Base-by-base conservation (phyloP, 1,139 yeast species). In the Candida glucosophila region DNA sequence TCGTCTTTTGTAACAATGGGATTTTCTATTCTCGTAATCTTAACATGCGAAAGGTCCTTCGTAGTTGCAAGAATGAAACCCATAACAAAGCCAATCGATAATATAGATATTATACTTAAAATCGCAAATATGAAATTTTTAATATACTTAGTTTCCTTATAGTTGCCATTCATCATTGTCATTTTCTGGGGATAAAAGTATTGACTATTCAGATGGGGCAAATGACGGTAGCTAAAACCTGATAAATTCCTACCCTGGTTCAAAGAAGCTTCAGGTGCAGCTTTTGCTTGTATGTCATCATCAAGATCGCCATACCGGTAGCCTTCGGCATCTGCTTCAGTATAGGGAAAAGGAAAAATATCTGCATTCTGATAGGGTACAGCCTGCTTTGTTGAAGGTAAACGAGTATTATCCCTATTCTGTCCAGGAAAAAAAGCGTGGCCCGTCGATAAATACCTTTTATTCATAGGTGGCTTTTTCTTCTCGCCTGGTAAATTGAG, bases 1-100 rank as follows among this genome's bases (percentile, higher is more conserved):
- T 86, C 96, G 43, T 86, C 95, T 38, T 78, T 77, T 33, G 93
- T 77, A 3, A 85, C 83, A 15, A 88, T 59, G 1, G 90, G 71
- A 40, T 82, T 83, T 29, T 72, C 73, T 26, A 88, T 63, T 9
- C 73, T 58, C 2, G 60, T 50, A 8, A 86, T 70, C 15, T 69
- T 55, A 15, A 85, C 79, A 35, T 71, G 65, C 29, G 79, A 74
- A 34, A 90, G 60, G 30, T 90, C 95, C 43, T 85, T 86, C 12
- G 88, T 77, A 2, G 95, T 78, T 0, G 96, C 96, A 29, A 88
- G 58, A 4, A 85, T 58, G 45, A 88, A 83, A 0, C 96, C 97
- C 46, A 80, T 64, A 5, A 79, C 58, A 44, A 85, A 86, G 3
- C 95, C 95, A 17, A 79, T 48, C 0, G 73, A 60, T 13, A 80